Evolutionary conservation across 1,139 yeast genomes (phyloP), one percentile per base, ranked within the genome.

Genomic region (Pichia sp.): DNA sequence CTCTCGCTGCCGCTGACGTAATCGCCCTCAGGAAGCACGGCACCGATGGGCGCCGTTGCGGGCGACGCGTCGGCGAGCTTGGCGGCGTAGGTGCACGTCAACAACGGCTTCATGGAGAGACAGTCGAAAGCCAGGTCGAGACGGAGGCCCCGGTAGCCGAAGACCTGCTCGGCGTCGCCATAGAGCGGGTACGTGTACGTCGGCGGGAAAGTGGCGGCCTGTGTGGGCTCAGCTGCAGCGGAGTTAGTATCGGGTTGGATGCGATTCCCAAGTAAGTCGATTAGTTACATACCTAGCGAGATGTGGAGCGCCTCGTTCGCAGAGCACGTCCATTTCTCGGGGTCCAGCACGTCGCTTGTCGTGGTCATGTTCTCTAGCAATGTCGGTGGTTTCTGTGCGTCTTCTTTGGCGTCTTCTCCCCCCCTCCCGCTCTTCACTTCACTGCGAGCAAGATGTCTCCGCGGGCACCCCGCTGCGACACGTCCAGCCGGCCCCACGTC

Each of bases 101-200:
- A 65, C 33, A 78, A 74, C 9, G 89, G 87, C 40, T 75, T 71
- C 64, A 85, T 71, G 0, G 84, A 78, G 12, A 72, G 64, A 12
- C 81, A 73, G 62, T 84, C 87, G 64, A 82, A 82, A 3, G 78
- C 81, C 29, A 85, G 63, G 61, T 79, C 78, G 38, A 80, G 78
- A 48, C 75, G 74, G 48, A 92, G 75, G 63, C 82, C 85, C 61
- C 85, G 78, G 67, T 82, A 95, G 1, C 99, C 99, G 67, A 84
- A 90, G 9, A 95, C 84, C 53, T 85, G 84, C 68, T 95, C 99
- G 1, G 90, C 78, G 55, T 91, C 97, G 9, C 98, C 98, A 73
- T 83, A 93, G 14, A 93, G 85, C 2, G 97, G 96, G 69, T 93
- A 93, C 1, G 98, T 92, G 71, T 89, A 92, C 20, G 73, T 69